phyloP scores from a whole-genome alignment of 495 filamentous ascomycete species.

The Stereocaulon alpinum region DNA sequence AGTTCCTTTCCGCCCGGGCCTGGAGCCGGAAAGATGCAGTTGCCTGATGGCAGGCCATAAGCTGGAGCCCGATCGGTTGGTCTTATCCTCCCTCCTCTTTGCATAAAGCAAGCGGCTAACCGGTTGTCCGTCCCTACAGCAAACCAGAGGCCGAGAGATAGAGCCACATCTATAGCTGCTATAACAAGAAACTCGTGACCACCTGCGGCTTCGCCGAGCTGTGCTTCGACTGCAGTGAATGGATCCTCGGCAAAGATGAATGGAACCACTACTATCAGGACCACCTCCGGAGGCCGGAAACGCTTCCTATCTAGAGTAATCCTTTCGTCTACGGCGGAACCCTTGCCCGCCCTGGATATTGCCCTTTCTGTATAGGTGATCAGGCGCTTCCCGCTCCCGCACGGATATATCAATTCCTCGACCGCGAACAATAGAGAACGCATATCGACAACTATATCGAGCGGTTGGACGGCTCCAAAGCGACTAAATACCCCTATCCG shows the following conservation, averaged over 20 bases:
- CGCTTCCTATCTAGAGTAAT: slow-evolving; percentile 17
- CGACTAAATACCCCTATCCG: slow-evolving; percentile 8
- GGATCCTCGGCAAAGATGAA: slow-evolving; percentile 14
- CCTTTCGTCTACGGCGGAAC: slow-evolving; percentile 16
- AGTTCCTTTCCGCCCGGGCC: slow-evolving; percentile 13
- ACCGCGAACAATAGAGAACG: slow-evolving; percentile 16
- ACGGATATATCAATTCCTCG: slow-evolving; percentile 14
- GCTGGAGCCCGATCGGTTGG: neutral
- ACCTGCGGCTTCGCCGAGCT: slow-evolving; percentile 18
- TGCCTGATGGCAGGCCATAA: slow-evolving; percentile 8
- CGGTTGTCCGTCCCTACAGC: neutral
- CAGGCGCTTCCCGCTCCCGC: neutral
- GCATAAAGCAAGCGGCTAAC: slow-evolving; percentile 4
- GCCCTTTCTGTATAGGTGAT: slow-evolving; percentile 9
- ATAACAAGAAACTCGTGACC: slow-evolving; percentile 16
- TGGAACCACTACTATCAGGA: slow-evolving; percentile 19
- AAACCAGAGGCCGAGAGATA: slow-evolving; percentile 16
- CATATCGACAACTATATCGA: slow-evolving; percentile 11
- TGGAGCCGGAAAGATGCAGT: slow-evolving; percentile 20
- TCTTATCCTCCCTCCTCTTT: neutral
- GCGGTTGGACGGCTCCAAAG: neutral
- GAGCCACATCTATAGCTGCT: slow-evolving; percentile 19
- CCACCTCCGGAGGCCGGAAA: slow-evolving; percentile 16
- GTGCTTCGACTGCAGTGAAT: slow-evolving; percentile 23
- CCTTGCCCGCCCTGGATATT: slow-evolving; percentile 14